phyloP scores from a whole-genome alignment of 2,329 filamentous ascomycete species.

The Xylaria sp. region DNA sequence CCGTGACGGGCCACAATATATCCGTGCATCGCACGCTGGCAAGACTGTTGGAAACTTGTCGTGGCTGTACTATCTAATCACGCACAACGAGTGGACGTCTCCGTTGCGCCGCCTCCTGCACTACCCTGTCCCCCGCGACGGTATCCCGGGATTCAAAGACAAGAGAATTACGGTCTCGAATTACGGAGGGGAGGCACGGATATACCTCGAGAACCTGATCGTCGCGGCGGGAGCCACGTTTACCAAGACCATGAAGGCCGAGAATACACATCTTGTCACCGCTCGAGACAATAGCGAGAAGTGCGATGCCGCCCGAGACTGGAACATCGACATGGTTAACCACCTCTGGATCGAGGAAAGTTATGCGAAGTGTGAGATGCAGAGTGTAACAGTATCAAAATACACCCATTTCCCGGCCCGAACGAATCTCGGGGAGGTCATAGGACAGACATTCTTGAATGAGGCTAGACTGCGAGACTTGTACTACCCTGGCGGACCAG shows the following conservation, averaged over 20 bases:
- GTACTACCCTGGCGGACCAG: constrained; percentile 68
- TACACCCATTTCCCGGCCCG: constrained; percentile 86
- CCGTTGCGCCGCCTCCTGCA: constrained; percentile 83
- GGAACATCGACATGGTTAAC: constrained; percentile 88
- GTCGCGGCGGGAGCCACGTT: constrained; percentile 82
- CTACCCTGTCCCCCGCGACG: constrained; percentile 78
- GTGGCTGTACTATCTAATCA: constrained; percentile 93
- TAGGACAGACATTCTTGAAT: constrained; percentile 85
- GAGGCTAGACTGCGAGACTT: constrained; percentile 61
- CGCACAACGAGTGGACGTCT: constrained; percentile 84
- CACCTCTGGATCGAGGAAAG: constrained; percentile 98
- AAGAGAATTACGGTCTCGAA: constrained; percentile 90
- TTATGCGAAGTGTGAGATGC: constrained; percentile 83
- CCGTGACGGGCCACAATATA: constrained; percentile 78
- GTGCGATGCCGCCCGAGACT: constrained; percentile 87
- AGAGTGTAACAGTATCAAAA: constrained; percentile 70
- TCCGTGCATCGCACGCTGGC: constrained; percentile 71
- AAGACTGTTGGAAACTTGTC: constrained; percentile 90
- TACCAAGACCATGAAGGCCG: constrained; percentile 91
- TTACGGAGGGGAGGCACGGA: constrained; percentile 90
- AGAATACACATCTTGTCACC: constrained; percentile 95
- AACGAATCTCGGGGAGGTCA: constrained; percentile 90
- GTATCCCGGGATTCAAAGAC: constrained; percentile 77
- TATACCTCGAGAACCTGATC: constrained; percentile 92
- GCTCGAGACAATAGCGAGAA: constrained; percentile 91